Evolutionary conservation across 805 yeast species (phyloP).

Genomic region (Sporopachydermia quercuum): DNA sequence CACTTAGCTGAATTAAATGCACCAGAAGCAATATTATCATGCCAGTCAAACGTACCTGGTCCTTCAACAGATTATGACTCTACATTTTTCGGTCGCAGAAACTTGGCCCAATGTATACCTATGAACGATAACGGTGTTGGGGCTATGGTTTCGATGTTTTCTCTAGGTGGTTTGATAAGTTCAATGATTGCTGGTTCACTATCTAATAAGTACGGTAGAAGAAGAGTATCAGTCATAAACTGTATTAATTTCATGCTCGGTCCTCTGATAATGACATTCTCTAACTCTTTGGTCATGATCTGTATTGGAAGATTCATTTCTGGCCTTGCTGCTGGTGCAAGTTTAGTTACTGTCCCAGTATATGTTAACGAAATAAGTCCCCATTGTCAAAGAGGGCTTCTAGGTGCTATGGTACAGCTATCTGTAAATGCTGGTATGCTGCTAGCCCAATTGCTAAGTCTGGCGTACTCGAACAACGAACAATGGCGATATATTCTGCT

Average conservation of each 20-base stretch:
- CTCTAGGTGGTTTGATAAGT: slow-evolving; percentile 73
- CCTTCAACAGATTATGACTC: slow-evolving; percentile 16
- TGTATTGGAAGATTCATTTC: slow-evolving; percentile 58
- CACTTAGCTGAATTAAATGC: slow-evolving; percentile 92
- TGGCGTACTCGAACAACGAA: slow-evolving; percentile 44
- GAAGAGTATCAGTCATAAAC: slow-evolving; percentile 34
- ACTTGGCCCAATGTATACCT: slow-evolving; percentile 34
- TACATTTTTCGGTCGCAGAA: slow-evolving; percentile 25
- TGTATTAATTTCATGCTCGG: slow-evolving; percentile 44
- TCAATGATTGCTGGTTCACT: slow-evolving; percentile 52
- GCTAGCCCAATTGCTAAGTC: slow-evolving; percentile 61
- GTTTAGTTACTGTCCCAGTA: slow-evolving; percentile 75
- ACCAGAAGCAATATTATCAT: slow-evolving; percentile 59
- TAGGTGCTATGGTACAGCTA: slow-evolving; percentile 86
- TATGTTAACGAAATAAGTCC: slow-evolving; percentile 76
- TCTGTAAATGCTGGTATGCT: slow-evolving; percentile 77
- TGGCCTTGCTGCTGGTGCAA: slow-evolving; percentile 80
- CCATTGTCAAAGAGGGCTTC: slow-evolving; percentile 44
- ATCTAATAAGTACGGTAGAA: slow-evolving; percentile 59
- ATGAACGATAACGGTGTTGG: slow-evolving; percentile 49
- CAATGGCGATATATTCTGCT: slow-evolving; percentile 64
- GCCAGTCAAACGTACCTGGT: slow-evolving; percentile 20
- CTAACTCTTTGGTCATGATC: slow-evolving; percentile 29
- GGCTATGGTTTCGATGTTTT: slow-evolving; percentile 58
- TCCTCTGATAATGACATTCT: slow-evolving; percentile 39